phyloP scores from a whole-genome alignment of 108 stramenopile genomes.

The Fragilaria radians region DNA sequence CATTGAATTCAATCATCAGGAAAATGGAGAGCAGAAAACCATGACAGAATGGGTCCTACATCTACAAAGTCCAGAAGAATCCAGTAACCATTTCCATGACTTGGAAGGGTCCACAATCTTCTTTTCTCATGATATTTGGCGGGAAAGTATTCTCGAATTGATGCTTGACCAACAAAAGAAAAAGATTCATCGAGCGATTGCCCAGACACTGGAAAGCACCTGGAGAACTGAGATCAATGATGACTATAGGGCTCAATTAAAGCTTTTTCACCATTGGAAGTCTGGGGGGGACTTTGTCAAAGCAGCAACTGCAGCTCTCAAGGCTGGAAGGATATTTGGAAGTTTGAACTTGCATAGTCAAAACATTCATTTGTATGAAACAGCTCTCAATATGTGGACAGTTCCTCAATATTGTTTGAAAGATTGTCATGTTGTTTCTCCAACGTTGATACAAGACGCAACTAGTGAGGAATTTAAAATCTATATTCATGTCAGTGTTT shows the following conservation, averaged over 20 bases:
- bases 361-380: conserved; percentile 11
- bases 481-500: neutral
- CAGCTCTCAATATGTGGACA: neutral
- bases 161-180: conserved; percentile 45
- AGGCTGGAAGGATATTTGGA: conserved; percentile 25
- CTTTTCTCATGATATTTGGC: conserved; percentile 45
- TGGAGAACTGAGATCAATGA: neutral
- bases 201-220: conserved; percentile 10
- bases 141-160: conserved; percentile 37
- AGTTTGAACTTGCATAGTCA: conserved; percentile 13
- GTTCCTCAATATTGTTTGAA: neutral
- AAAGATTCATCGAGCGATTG: conserved; percentile 50
- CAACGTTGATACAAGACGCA: neutral
- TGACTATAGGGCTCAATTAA: conserved; percentile 1
- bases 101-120: neutral
- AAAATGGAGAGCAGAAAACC: neutral
- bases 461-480: neutral
- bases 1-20: too few species aligned
- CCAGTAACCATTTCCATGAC: neutral
- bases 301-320: conserved; percentile 31
- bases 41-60: neutral
- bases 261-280: conserved; percentile 55
- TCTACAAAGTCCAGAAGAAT: neutral
- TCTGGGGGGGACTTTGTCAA: conserved; percentile 39
- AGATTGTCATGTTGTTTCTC: neutral